Evolutionary conservation across 2,329 filamentous ascomycete species (phyloP), one percentile per base, ranked within the genome.

Genomic region (Metarhizium robertsii): DNA sequence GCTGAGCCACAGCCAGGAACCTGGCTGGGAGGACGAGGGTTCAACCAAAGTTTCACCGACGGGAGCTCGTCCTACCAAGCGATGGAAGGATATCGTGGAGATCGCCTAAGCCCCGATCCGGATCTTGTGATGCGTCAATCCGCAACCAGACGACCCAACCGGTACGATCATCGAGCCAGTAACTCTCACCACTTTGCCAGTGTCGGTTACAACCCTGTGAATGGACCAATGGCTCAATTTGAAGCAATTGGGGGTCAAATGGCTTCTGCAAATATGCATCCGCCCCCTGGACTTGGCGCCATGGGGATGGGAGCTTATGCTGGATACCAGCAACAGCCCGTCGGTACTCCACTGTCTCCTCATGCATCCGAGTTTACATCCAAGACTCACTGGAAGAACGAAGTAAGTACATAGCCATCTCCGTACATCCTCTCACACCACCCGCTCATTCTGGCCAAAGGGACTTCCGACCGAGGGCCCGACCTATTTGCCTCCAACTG

Each of bases 401-500:
- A 84, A 72, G 79, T 78, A 67, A 66, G 72, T 67, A 40, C 38
- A 40, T 14, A 16, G 51, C 38, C 45, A 32, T 10, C 30, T 29
- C 8, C 50, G 13, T 7, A 20, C 34, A 30, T 20, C n/a, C 4
- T 20, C 38, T 14, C 6, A 47, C 20, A 14, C 4, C 14, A 14
- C 20, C 13, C 6, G 10, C n/a, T 42, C n/a, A 53, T 25, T 20
- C 25, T 58, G 67, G 57, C 63, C 54, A 50, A 18, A 55, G 57
- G 52, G 61, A 55, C 65, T 75, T 57, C 66, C 75, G 20, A 67
- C 77, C 0, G 82, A 87, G 58, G 80, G 79, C 30, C 85, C 87
- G 65, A 94, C 89, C 1, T 96, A 95, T 67, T 75, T 96, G 32
- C 86, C 88, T 11, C 87, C 91, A 3, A 88, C 88, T 6, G 94